phyloP scores from a whole-genome alignment of 108 stramenopile genomes.

The Cyclostephanos tholiformis region DNA sequence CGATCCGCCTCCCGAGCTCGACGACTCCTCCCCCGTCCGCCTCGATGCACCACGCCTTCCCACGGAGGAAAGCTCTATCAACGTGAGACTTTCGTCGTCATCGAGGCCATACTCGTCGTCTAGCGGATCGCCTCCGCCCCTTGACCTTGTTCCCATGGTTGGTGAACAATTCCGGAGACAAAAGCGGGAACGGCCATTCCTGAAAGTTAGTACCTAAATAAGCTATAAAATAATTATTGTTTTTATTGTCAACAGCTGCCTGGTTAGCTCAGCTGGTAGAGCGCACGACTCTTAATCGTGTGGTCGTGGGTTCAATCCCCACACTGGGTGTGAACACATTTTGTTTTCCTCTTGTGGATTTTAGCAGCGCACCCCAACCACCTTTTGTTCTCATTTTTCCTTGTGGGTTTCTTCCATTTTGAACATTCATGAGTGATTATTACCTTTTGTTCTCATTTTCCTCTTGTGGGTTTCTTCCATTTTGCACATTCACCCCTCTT shows the following conservation, averaged over 20 bases:
- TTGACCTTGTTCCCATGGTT: slow-evolving; percentile 1
- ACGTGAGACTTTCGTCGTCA: neutral
- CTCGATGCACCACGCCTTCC: neutral
- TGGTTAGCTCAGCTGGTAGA: slow-evolving; percentile 47
- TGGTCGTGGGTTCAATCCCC: slow-evolving; percentile 95
- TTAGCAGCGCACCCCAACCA: no score
- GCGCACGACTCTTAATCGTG: slow-evolving; percentile 96
- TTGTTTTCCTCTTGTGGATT: no score
- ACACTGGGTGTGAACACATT: slow-evolving; percentile 20
- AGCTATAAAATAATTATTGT: no score
- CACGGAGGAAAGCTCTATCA: slow-evolving; percentile 1
- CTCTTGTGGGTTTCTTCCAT: no score
- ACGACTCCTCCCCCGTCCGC: neutral
- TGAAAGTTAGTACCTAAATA: neutral
- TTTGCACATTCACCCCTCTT: no score
- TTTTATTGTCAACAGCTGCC: neutral
- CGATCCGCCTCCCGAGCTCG: neutral
- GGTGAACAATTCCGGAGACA: neutral
- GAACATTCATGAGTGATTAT: no score
- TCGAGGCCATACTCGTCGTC: slow-evolving; percentile 7
- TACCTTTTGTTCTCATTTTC: no score
- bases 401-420: no score
- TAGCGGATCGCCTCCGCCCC: neutral
- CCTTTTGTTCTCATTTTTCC: no score
- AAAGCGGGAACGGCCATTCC: neutral